phyloP scores from a whole-genome alignment of 2,329 filamentous ascomycete species.

The Monilinia fructigena region DNA sequence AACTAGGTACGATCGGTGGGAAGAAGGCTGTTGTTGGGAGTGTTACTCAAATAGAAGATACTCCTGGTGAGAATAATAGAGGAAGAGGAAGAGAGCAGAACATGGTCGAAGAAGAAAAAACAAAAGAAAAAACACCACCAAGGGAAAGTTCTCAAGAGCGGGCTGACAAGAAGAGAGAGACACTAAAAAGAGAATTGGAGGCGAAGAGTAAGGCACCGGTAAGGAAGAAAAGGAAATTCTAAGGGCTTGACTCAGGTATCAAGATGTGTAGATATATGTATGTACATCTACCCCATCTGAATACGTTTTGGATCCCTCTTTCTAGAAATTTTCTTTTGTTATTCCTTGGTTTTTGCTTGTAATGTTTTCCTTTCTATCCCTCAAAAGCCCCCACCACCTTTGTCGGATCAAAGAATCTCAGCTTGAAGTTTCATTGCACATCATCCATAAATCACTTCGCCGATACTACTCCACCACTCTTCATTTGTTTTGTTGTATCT shows the following conservation, averaged over 20 bases:
- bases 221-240: slow-evolving; percentile 42
- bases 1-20: slow-evolving; percentile 32
- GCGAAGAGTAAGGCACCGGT: slow-evolving; percentile 37
- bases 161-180: slow-evolving; percentile 37
- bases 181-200: slow-evolving; percentile 38
- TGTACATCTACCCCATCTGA: neutral
- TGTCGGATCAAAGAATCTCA: neutral
- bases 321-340: neutral
- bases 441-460: neutral
- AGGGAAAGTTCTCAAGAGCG: slow-evolving; percentile 38
- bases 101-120: slow-evolving; percentile 24
- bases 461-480: neutral
- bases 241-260: slow-evolving; percentile 7
- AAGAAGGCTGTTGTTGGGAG: slow-evolving; percentile 14
- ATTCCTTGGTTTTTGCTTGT: neutral
- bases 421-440: slow-evolving; percentile 5
- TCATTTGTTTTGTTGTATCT: neutral
- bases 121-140: slow-evolving; percentile 21
- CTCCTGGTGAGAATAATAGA: slow-evolving; percentile 12
- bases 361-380: neutral
- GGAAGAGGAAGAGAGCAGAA: slow-evolving; percentile 27
- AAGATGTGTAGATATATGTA: slow-evolving; percentile 15
- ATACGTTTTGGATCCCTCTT: neutral
- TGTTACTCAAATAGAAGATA: slow-evolving; percentile 13
- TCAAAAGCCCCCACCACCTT: neutral